These are phyloP conservation scores for Trichosporon asahii DNA, from an alignment of 1,284 basidiomycete species.

Conservation along the genomic window DNA sequence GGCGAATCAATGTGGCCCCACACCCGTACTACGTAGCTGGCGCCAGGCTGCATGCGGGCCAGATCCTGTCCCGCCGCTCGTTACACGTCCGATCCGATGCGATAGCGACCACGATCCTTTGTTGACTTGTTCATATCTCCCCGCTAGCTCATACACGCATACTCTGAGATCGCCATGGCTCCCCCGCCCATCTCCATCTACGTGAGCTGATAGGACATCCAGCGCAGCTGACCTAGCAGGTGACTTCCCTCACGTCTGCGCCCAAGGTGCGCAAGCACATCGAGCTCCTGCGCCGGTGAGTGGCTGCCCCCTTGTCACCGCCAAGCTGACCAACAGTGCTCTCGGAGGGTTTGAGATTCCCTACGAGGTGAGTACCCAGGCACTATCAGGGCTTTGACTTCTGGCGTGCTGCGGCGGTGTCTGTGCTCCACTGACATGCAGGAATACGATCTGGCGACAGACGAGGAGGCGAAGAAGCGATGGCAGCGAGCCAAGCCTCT, in stretches of 20 bases:
- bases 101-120: background rate
- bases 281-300: slow-evolving; percentile 45
- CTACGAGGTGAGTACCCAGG: slow-evolving; percentile 36
- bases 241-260: slow-evolving; percentile 45
- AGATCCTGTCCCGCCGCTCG: background rate
- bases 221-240: slow-evolving; percentile 24
- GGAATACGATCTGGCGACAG: slow-evolving; percentile 44
- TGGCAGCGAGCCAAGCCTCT: slow-evolving; percentile 49
- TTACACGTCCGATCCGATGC: slow-evolving; percentile 7
- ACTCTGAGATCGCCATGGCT: slow-evolving; percentile 26
- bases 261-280: slow-evolving; percentile 46
- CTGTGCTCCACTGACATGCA: slow-evolving; percentile 3
- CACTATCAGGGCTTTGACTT: background rate
- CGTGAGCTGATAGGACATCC: slow-evolving; percentile 21
- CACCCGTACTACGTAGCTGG: background rate
- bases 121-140: background rate
- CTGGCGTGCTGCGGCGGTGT: background rate
- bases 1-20: background rate
- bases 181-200: slow-evolving; percentile 41
- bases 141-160: background rate
- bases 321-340: slow-evolving; percentile 14
- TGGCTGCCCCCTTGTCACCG: background rate
- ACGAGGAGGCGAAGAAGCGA: slow-evolving; percentile 46
- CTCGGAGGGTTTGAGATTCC: slow-evolving; percentile 42
- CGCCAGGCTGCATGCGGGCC: background rate